Evolutionary conservation across 345 rosid genomes (phyloP).

Genomic region (Citrus maxima): DNA sequence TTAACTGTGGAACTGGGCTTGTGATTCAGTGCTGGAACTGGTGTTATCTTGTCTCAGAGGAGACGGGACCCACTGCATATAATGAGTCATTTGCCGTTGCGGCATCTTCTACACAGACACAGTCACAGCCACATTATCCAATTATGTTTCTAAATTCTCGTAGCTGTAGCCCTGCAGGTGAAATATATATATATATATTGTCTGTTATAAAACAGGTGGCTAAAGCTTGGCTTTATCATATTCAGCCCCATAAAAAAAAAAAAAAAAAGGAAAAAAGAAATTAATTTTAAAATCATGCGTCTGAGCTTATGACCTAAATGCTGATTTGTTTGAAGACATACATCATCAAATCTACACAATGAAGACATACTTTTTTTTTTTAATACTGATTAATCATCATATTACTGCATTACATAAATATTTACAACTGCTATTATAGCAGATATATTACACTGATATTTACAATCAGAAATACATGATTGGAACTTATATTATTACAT

Average conservation of each 20-base stretch:
- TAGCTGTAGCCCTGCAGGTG: too few species aligned
- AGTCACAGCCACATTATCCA: background rate
- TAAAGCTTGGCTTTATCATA: background rate
- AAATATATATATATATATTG: background rate
- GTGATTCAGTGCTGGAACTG: background rate
- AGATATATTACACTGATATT: too few species aligned
- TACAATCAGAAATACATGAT: too few species aligned
- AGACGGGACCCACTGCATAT: slow-evolving; percentile 2
- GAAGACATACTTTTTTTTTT: background rate
- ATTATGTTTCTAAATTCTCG: too few species aligned
- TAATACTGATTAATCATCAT: too few species aligned
- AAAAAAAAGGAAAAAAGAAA: too few species aligned
- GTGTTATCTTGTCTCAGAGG: background rate
- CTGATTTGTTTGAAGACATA: background rate
- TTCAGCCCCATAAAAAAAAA: background rate
- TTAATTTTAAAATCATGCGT: background rate
- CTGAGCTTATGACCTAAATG: background rate
- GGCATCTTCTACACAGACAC: background rate
- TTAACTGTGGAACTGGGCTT: background rate
- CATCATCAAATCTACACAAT: background rate
- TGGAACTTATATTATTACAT: too few species aligned
- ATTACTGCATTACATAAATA: too few species aligned
- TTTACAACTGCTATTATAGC: too few species aligned
- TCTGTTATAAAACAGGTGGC: too few species aligned
- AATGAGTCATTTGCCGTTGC: background rate